Evolutionary conservation across 2,329 filamentous ascomycete species (phyloP), one percentile per base, ranked within the genome.

Genomic region (Pezicula neosporulosa): DNA sequence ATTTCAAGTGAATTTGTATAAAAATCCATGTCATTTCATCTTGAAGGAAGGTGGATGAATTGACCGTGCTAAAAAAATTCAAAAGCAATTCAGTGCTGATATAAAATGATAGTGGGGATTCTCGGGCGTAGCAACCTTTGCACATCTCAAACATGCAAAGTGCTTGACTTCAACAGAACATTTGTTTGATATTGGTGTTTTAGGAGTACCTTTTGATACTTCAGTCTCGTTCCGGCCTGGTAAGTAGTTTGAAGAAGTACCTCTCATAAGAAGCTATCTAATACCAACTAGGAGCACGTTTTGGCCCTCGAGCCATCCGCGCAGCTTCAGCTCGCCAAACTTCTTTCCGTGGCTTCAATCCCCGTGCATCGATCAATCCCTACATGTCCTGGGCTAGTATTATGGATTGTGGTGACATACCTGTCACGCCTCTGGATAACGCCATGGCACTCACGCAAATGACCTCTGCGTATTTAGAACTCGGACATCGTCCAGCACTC

Each of bases 361-460:
- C 87, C 2, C 84, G 90, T 19, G 90, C 90, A 2, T 80, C 78
- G 37, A 79, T 96, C 59, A 97, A 96, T 69, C 90, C 92, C 0
- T 96, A 94, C 72, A 74, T 76, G 38, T 86, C 80, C 49, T 93
- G 88, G 87, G 87, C 89, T 1, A 83, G 74, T 37, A 82, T 96
- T 53, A 75, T 93, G 47, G 92, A 97, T 74, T 97, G 92, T 68
- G 92, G 92, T 44, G 92, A 96, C 66, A 90, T 96, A 50, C 90
- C 92, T 27, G 77, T 95, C 58, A 89, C 87, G 0, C 91, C 91
- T 0, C 86, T 95, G 60, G 90, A 96, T 72, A 96, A 96, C 67
- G 82, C 76, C 1, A 75, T 96, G 15, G 92, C 92, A 0, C 74
- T 92, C 49, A 75, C 78, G 42, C 92, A 96, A 70, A 96, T 96